A percentile compares a stretch with the other conserved stretches of the same genome.
These are phyloP conservation scores for Metschnikowia proteae DNA, from an alignment of 805 yeast species.

Conservation along the genomic window DNA sequence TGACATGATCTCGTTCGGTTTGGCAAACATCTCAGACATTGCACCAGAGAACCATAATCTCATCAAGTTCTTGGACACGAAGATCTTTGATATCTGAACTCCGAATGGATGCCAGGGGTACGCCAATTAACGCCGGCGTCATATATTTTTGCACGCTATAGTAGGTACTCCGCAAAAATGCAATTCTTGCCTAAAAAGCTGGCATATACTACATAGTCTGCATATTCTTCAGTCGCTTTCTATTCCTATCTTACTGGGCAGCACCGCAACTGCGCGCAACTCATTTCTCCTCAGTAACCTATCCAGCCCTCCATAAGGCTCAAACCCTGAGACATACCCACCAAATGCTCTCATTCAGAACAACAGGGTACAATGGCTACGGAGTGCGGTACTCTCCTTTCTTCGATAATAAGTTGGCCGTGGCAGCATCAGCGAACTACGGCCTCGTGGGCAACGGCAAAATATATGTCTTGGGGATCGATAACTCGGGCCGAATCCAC, in stretches of 20 bases:
- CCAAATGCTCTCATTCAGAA: constrained; percentile 66
- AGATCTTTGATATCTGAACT: constrained; percentile 12
- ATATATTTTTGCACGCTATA: too few species aligned
- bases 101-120: not conserved
- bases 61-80: constrained; percentile 41
- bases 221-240: too few species aligned
- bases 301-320: not conserved
- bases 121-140: too few species aligned
- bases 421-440: constrained; percentile 86
- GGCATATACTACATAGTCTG: too few species aligned
- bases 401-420: constrained; percentile 84
- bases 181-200: too few species aligned
- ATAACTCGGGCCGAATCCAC: constrained; percentile 56
- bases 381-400: constrained; percentile 88
- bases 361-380: constrained; percentile 82
- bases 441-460: constrained; percentile 95
- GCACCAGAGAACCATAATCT: constrained; percentile 20
- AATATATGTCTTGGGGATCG: constrained; percentile 64
- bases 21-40: constrained; percentile 36
- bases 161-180: too few species aligned
- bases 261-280: constrained; percentile 1
- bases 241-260: too few species aligned
- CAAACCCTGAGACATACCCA: not conserved
- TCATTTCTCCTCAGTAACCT: not conserved
- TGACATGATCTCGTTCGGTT: constrained; percentile 62